Evolutionary conservation across 2,329 filamentous ascomycete genomes (phyloP), one percentile per base, ranked within the genome.

Genomic region (Microsporum ferrugineum): DNA sequence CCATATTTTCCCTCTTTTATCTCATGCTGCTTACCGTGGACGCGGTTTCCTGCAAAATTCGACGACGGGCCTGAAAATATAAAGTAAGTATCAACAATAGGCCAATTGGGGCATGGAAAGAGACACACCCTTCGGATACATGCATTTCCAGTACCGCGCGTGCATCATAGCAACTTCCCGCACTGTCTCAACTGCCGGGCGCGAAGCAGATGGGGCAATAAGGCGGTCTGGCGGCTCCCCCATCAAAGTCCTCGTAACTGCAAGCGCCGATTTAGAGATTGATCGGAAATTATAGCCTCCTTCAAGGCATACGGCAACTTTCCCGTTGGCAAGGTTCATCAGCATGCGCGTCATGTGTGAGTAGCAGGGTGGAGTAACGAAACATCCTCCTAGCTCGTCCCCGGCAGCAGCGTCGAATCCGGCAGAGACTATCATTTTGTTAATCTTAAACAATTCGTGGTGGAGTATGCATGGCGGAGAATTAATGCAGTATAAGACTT

Each of bases 281-380:
- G 94, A 94, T 56, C 85, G 80, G 29, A 99, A 83, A 68, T 97
- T 97, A 75, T 99, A 99, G 6, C 94, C 94, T 27, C 94, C 94
- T 76, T 99, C 94, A 1, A 99, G 80, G 70, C 91, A 96, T 6
- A 96, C 92, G 1, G 89, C 88, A 12, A 99, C 82, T 70, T 91
- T 96, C 33, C 94, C 94, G 51, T 86, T 82, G 0, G 94, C 92
- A 23, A 99, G 80, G 1, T 89, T 91, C 91, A 96, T 97, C 56
- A 99, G 83, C 92, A 97, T 96, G 71, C 96, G 91, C 14, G 94
- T 97, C 94, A 99, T 97, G 71, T 99, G 92, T 12, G 91, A 89
- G 71, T 97, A 99, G 71, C 94, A 95, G 3, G 85, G 77, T 0
- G 94, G 94, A 0, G 91, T 88, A 3, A 99, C 94, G 69, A 90